phyloP scores from a whole-genome alignment of 257 asterid species.

The Solanum commersonii region DNA sequence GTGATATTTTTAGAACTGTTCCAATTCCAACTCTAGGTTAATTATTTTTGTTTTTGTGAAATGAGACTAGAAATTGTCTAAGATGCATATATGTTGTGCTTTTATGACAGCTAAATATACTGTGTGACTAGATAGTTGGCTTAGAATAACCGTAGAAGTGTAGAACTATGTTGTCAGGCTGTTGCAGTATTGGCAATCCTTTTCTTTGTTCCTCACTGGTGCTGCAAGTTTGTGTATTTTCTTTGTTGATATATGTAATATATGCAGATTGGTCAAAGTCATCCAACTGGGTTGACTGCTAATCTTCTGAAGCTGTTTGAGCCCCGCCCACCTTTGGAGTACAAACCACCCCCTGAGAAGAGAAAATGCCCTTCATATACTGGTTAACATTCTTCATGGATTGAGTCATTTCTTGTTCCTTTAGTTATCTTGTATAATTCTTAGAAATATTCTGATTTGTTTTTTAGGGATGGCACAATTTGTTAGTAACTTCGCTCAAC shows the following conservation, averaged over 20 bases:
- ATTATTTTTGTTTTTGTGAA: background rate
- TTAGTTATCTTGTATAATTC: background rate
- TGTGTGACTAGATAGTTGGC: background rate
- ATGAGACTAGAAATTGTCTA: background rate
- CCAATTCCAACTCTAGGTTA: background rate
- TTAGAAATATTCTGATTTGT: background rate
- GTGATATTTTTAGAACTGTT: background rate
- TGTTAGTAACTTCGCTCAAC: slow-evolving; percentile 68
- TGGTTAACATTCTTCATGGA: slow-evolving; percentile 25
- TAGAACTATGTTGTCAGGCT: background rate
- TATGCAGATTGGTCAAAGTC: slow-evolving; percentile 90
- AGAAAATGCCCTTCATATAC: slow-evolving; percentile 82
- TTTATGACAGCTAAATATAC: background rate
- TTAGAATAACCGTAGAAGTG: background rate
- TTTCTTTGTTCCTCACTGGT: background rate
- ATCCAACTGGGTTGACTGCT: slow-evolving; percentile 89
- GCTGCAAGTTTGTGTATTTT: background rate
- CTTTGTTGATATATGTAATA: background rate
- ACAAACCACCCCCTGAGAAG: slow-evolving; percentile 89
- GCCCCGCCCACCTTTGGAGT: slow-evolving; percentile 95
- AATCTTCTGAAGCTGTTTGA: slow-evolving; percentile 84
- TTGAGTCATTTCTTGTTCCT: background rate
- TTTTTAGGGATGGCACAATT: slow-evolving; percentile 77
- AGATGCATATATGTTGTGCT: background rate
- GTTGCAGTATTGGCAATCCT: background rate